These are phyloP conservation scores for Fistulinella prunicolor DNA, from an alignment of 768 basidiomycete species.

Conservation along the genomic window DNA sequence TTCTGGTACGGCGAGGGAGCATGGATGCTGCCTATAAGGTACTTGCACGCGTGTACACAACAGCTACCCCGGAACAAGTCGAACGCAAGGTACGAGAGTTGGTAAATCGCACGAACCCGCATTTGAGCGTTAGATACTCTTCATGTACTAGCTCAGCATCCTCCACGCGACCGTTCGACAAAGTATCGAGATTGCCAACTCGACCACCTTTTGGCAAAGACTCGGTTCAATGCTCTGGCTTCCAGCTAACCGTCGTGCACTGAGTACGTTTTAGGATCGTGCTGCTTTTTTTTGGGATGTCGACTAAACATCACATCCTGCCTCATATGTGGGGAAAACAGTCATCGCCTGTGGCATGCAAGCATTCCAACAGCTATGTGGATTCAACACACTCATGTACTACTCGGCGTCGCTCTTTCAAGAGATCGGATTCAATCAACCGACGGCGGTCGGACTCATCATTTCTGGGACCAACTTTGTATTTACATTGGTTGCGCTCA, in stretches of 20 bases:
- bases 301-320: not conserved
- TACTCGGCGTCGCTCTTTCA: constrained; percentile 79
- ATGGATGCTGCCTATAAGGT: constrained; percentile 49
- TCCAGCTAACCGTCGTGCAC: constrained; percentile 62
- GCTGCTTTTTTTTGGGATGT: not conserved
- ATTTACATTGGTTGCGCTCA: constrained; percentile 73
- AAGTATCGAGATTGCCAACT: constrained; percentile 59
- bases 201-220: constrained; percentile 59
- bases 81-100: constrained; percentile 51
- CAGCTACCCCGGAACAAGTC: constrained; percentile 60
- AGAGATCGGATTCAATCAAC: constrained; percentile 77
- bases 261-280: constrained; percentile 44
- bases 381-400: constrained; percentile 79
- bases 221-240: constrained; percentile 51
- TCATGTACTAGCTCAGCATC: constrained; percentile 46
- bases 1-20: constrained; percentile 57
- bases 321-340: constrained; percentile 24
- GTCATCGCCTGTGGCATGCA: constrained; percentile 80
- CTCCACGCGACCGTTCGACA: constrained; percentile 58
- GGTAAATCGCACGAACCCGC: not conserved
- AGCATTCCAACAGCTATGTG: constrained; percentile 80
- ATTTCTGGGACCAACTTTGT: constrained; percentile 77
- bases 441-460: constrained; percentile 77
- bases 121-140: not conserved
- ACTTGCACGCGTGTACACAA: constrained; percentile 66